These are phyloP conservation scores for Acarospora socialis DNA, from an alignment of 2,329 filamentous ascomycete species.

Conservation along the genomic window DNA sequence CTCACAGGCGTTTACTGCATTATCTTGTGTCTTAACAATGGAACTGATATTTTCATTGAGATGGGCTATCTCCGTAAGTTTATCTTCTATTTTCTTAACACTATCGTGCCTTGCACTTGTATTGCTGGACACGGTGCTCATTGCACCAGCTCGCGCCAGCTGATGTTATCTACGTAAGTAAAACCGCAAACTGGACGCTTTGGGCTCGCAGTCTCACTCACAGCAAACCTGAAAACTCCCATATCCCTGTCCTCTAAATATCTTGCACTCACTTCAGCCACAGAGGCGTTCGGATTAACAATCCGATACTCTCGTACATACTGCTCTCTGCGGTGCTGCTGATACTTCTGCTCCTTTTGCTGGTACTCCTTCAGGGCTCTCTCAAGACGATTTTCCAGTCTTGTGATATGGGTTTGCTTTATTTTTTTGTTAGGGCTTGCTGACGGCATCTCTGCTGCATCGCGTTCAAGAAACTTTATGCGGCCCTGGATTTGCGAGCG, in stretches of 20 bases:
- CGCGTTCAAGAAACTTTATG: conserved; percentile 60
- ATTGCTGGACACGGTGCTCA: conserved; percentile 57
- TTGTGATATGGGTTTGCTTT: conserved; percentile 56
- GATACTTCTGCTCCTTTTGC: conserved; percentile 56
- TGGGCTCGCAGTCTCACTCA: conserved; percentile 31
- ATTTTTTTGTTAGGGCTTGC: conserved; percentile 44
- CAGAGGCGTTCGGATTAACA: conserved; percentile 66
- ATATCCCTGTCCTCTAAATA: conserved; percentile 62
- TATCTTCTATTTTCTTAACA: conserved; percentile 65
- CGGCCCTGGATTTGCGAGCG: conserved; percentile 64
- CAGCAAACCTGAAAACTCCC: conserved; percentile 69
- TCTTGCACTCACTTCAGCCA: conserved; percentile 56
- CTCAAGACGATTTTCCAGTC: conserved; percentile 59
- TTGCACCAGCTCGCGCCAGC: conserved; percentile 61
- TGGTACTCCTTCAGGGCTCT: conserved; percentile 56
- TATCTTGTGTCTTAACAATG: conserved; percentile 58
- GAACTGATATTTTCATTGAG: conserved; percentile 65
- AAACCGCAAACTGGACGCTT: conserved; percentile 2
- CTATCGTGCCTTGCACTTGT: conserved; percentile 74
- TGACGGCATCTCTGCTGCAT: conserved; percentile 53
- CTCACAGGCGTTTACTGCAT: conserved; percentile 47
- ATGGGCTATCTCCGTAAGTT: conserved; percentile 52
- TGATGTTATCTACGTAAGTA: conserved; percentile 46
- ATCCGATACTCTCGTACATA: conserved; percentile 70
- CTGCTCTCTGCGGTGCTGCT: conserved; percentile 58